Base-by-base conservation (phyloP, 768 basidiomycete genomes). In the Mrakia blollopis region DNA sequence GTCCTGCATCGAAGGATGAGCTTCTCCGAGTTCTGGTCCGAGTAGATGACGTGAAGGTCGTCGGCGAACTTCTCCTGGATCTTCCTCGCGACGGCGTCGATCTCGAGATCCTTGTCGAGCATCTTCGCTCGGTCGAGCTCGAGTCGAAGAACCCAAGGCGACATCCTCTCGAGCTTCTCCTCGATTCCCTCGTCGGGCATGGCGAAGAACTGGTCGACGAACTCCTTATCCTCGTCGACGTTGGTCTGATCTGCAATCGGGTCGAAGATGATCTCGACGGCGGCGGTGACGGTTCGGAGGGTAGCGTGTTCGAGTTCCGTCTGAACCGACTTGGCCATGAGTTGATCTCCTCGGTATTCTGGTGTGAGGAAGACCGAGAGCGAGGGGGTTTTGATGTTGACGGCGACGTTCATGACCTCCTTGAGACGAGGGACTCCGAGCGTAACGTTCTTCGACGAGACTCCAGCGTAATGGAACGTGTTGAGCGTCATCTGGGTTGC, bases 401-500 rank as follows among this genome's bases (percentile, higher is more conserved):
- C 92, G 0, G 97, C 97, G 77, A 98, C 95, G 82, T 99, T 99
- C 86, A 99, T 98, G 80, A 98, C 98, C 85, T 98, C 97, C 86
- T 98, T 98, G 79, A 99, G 84, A 84, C 97, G 95, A 2, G 97
- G 97, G 2, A 99, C 97, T 90, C 97, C 97, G 77, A 98, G 92
- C 0, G 97, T 99, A 70, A 99, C 97, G 85, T 97, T 98, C 86
- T 98, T 98, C 82, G 92, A 94, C n/a, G 97, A 96, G 35, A 99
- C 97, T 90, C 97, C 97, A 78, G 97, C 97, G 83, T 98, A 98
- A 85, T 99, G 97, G 71, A 72, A 71, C 0, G 96, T 98, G 84
- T 99, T 99, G 77, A 99, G 85, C 9, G 97, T 98, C 97, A 99
- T 98, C 85, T 99, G 97, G 0, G 97, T 99, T 6, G 97, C 97